Evolutionary conservation across 1,284 basidiomycete species (phyloP), one percentile per base, ranked within the genome.

Genomic region (Cryptococcus deneoformans): DNA sequence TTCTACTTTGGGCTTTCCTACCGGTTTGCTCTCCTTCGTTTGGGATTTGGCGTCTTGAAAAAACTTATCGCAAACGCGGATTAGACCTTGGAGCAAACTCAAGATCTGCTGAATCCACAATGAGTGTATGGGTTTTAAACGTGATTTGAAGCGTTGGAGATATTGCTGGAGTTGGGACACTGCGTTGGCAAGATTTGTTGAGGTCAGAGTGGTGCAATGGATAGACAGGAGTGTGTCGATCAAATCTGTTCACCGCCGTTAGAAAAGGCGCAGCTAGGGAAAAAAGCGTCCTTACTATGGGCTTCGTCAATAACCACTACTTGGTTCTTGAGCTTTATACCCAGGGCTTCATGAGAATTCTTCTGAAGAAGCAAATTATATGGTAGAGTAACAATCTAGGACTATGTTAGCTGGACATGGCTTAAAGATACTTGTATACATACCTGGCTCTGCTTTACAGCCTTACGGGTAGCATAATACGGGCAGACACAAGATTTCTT

Each of bases 281-380:
- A 29, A 16, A 44, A 24, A 16, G 45, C 35, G 37, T 29, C 16
- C 89, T 61, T 66, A 92, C 90, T 99, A 77, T 99, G 95, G 0
- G 94, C 96, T 79, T 99, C 95, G 72, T 99, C 95, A 56, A 99
- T 86, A 45, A 99, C 83, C 10, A 99, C 85, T 12, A 98, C 82
- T 67, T 95, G 90, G 69, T 86, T 84, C 38, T 82, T 87, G 51
- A 92, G 80, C 70, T 88, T 86, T 66, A 93, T 93, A 0, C 88
- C 89, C 1, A 98, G 81, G 0, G 92, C 86, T 68, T 95, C 90
- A 46, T 95, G 82, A 0, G 94, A 89, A 2, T 85, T 83, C 64
- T 86, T 88, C 62, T 92, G 90, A 7, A 99, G 79, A 0, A 99
- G 81, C 9, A 99, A 84, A 71, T 96, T 97, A 76, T 99, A 99